Evolutionary conservation across 257 asterid species (phyloP), one percentile per base, ranked within the genome.

Genomic region (Nicotiana attenuata): DNA sequence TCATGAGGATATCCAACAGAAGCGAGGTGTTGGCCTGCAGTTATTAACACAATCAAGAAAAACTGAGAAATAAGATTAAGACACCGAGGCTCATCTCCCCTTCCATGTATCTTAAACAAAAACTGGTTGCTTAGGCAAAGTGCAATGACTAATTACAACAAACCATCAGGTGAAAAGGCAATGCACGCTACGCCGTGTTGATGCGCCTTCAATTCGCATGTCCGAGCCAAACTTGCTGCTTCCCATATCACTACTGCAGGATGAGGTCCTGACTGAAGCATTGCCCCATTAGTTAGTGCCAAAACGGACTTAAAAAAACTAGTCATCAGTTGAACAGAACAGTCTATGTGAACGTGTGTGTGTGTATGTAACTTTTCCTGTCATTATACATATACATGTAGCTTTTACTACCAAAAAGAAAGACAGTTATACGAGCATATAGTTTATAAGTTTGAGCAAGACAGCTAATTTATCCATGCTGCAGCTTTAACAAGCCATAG

Each of bases 1-100:
- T 92, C 97, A 84, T 88, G 89, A 52, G 90, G 87, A 80, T 81
- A 85, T 85, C 97, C 97, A 90, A 88, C 90, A 31, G 95, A 91
- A 52, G 86, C 89, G 81, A 92, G 82, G 68, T 89, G 90, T 82
- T 86, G 91, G 60, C 95, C 97, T 92, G 83, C 57, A 59, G 10
- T 20, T 68, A 45, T 45, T 35, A 65, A 65, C 53, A 86, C 55
- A 77, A 79, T 33, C 35, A 33, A 52, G 13, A 33, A 52, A 24
- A 81, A 41, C 11, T 22, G 31, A 78, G 68, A 82, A 78, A 55
- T 31, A 80, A 24, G 73, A 28, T 28, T 19, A 33, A 33, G 35
- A 45, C 56, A 71, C 35, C 3, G 10, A 71, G 35, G 59, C 3
- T 41, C 47, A 41, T 71, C 35, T 71, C 78, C 20, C 13, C 16